Base-by-base conservation (phyloP, 2,329 filamentous ascomycete species). In the Fusarium sambucinum region DNA sequence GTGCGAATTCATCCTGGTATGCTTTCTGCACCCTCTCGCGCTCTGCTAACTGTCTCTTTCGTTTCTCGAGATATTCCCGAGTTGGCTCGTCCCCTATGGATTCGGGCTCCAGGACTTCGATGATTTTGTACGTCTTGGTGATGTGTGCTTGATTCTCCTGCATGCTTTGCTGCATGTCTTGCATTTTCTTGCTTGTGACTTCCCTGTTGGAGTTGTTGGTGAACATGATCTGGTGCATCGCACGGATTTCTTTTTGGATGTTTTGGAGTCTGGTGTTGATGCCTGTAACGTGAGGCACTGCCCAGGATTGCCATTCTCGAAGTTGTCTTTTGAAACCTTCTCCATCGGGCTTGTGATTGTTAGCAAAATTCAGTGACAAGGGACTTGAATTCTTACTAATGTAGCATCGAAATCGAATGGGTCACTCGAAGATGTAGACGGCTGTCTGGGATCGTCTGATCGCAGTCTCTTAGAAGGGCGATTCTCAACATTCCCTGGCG, bases 341-440 rank as follows among this genome's bases (percentile, higher is more conserved):
- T 7, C 9, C 32, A 6, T 13, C 33, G 2, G 17, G 44, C 46
- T 51, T 38, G 4, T 6, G 7, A 12, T 9, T 17, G 12, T 29
- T 23, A 23, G 4, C 19, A 17, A 19, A 1, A 5, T 9, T 6
- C 3, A 13, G 9, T 30, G 7, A n/a, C 2, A 13, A 16, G 5
- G 2, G 2, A 6, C 3, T 25, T 5, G 12, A 0, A 11, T 7
- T 8, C 17, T 40, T 27, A 55, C 53, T 1, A 40, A 21, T 25
- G 35, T 21, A 3, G 12, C 13, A 14, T 40, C 35, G 11, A n/a
- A 50, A 32, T 55, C 19, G 1, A 48, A 27, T n/a, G 21, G 7
- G 5, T 13, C 19, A n/a, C 21, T 1, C 4, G 17, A 2, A 1
- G 7, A 8, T 3, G 9, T 25, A 6, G 1, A 10, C 17, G 4